Conservation (phyloP, 192 early-diverging fungal species). For the Linnemannia schmuckeri region DNA sequence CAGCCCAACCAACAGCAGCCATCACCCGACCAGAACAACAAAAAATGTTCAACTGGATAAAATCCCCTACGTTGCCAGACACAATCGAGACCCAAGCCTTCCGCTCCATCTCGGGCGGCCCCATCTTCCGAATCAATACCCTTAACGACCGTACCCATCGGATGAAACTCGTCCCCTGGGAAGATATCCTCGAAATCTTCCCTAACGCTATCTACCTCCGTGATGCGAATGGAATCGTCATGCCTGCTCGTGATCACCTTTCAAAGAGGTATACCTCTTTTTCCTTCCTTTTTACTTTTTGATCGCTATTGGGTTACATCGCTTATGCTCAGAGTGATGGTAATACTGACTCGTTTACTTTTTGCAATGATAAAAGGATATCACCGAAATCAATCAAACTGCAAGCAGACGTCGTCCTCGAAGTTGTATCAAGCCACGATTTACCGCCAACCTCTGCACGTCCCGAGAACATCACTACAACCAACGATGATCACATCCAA, state of each 20-base stretch:
- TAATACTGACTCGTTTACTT: background rate
- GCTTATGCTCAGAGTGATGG: no score
- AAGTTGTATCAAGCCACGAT: constrained; percentile 34
- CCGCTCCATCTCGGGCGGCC: constrained; percentile 31
- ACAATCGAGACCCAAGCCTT: constrained; percentile 37
- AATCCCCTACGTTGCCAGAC: constrained; percentile 34
- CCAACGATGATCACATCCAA: background rate
- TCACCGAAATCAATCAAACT: constrained; percentile 32
- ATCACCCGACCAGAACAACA: background rate
- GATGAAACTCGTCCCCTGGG: constrained; percentile 42
- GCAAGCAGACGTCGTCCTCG: constrained; percentile 32
- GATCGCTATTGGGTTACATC: no score
- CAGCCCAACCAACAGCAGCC: background rate
- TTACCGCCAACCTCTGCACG: constrained; percentile 9
- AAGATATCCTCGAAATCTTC: constrained; percentile 45
- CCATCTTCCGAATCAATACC: constrained; percentile 14
- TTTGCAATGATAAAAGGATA: constrained; percentile 15
- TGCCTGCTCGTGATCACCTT: constrained; percentile 22
- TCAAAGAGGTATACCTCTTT: constrained; percentile 1
- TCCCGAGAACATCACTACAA: constrained; percentile 11
- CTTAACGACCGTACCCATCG: constrained; percentile 30
- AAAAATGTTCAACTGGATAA: constrained; percentile 44
- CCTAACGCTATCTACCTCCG: constrained; percentile 42
- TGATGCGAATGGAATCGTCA: constrained; percentile 41
- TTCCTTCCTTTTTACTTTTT: background rate